Conservation (phyloP, 257 asterid genomes). For the Solanum piurae region DNA sequence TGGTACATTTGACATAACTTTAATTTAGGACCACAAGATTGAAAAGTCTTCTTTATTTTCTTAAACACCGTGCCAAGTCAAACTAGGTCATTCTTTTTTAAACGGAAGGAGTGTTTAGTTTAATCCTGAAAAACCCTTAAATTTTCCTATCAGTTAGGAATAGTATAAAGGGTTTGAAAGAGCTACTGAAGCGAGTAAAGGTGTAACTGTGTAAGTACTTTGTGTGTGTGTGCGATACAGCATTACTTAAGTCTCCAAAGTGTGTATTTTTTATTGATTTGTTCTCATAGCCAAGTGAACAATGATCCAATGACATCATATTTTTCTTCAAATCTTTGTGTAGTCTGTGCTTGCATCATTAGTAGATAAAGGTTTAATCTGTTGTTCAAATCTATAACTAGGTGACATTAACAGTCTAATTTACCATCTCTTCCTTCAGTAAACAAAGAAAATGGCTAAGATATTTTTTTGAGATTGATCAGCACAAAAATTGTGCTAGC, state of each 20-base stretch:
- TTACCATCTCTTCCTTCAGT: background rate
- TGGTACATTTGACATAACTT: background rate
- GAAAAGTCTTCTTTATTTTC: background rate
- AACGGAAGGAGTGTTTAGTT: background rate
- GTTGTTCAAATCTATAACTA: background rate
- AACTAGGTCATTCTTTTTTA: background rate
- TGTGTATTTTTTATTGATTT: background rate
- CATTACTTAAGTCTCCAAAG: background rate
- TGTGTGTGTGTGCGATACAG: background rate
- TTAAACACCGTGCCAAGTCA: background rate
- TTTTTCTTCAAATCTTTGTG: background rate
- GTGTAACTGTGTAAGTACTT: background rate
- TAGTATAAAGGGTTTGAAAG: background rate
- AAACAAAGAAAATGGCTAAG: background rate
- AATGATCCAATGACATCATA: background rate
- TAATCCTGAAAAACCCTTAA: background rate
- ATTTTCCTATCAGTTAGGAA: background rate
- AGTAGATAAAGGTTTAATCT: background rate
- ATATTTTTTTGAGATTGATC: background rate
- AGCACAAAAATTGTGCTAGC: background rate
- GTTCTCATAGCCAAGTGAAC: background rate
- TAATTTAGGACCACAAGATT: background rate
- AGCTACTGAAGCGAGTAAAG: background rate
- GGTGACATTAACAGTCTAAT: background rate
- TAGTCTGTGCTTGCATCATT: background rate